Conservation (phyloP, 805 yeast genomes). For the Scheffersomyces coipomensis region DNA sequence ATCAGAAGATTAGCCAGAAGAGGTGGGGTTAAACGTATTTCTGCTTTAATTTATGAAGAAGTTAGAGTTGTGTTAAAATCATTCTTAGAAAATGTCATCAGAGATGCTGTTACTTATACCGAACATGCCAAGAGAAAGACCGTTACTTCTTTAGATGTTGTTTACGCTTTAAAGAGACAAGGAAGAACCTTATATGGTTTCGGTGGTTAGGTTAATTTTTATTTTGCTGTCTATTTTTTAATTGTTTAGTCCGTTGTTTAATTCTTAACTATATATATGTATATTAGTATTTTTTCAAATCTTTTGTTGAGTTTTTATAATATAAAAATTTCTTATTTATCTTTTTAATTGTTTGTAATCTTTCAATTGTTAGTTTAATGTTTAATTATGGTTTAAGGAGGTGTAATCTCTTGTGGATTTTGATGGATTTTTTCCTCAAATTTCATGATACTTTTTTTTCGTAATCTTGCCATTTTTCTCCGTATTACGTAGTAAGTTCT, state of each 20-base stretch:
- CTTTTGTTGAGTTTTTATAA: background rate
- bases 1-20: slow-evolving; percentile 99
- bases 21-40: slow-evolving; percentile 99
- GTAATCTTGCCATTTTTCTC: slow-evolving; percentile 3
- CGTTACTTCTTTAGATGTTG: slow-evolving; percentile 97
- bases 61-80: slow-evolving; percentile 96
- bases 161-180: slow-evolving; percentile 99
- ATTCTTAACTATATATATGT: background rate
- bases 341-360: background rate
- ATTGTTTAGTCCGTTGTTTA: background rate
- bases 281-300: slow-evolving; percentile 1
- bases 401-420: background rate
- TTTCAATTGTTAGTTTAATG: background rate
- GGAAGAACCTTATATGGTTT: slow-evolving; percentile 99
- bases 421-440: background rate
- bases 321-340: slow-evolving; percentile 1
- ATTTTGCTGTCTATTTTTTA: slow-evolving; percentile 1
- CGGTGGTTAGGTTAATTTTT: slow-evolving; percentile 76
- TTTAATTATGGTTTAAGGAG: background rate
- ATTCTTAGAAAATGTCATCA: slow-evolving; percentile 94
- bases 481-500: too few species aligned
- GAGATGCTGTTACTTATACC: slow-evolving; percentile 99
- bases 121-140: slow-evolving; percentile 99
- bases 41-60: slow-evolving; percentile 98
- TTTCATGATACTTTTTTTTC: slow-evolving; percentile 2